Base-by-base conservation (phyloP, 2,329 filamentous ascomycete species). In the Pestalotiopsis fici region DNA sequence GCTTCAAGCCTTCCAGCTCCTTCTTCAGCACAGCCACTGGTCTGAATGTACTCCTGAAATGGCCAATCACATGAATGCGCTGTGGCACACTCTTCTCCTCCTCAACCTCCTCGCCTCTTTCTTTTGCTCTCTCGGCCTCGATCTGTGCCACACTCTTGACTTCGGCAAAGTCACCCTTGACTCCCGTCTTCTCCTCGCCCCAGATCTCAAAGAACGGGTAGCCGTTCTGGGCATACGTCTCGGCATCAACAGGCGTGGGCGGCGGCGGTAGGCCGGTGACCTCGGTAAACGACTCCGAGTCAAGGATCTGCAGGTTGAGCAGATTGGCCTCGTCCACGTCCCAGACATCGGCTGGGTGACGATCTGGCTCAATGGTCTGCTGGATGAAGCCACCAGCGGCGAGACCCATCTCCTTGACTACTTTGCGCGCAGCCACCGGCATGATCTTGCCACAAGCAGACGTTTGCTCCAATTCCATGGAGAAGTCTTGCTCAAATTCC, bases 261-360 rank as follows among this genome's bases (percentile, higher is more conserved):
- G 80, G 81, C 4, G 79, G 75, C 0, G 67, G n/a, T 1, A 67
- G 57, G 3, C 81, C 81, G 4, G 80, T 83, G 50, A 82, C 72
- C 2, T 68, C 31, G 4, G 72, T 63, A 71, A 82, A 83, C 13
- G 64, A 47, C 0, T 62, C 64, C 2, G 74, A 75, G 71, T 83
- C 80, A 39, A 83, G 73, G n/a, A 82, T 78, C 65, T 82, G 79
- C 0, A 81, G 75, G 1, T 70, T 64, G 4, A 74, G 66, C 0
- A 67, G 67, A 6, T 71, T 68, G 2, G 71, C 71, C 15, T 61
- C 56, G 18, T 60, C 64, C 13, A 47, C 61, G 9, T 59, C 54
- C 70, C 68, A 73, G 2, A 21, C 27, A 1, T 6, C 57, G 2
- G 68, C 27, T 4, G 57, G 28, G 2, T 59, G 21, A 1, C 18